These are phyloP conservation scores for Glycine latifolia DNA, from an alignment of 306 rosid species.

Conservation along the genomic window DNA sequence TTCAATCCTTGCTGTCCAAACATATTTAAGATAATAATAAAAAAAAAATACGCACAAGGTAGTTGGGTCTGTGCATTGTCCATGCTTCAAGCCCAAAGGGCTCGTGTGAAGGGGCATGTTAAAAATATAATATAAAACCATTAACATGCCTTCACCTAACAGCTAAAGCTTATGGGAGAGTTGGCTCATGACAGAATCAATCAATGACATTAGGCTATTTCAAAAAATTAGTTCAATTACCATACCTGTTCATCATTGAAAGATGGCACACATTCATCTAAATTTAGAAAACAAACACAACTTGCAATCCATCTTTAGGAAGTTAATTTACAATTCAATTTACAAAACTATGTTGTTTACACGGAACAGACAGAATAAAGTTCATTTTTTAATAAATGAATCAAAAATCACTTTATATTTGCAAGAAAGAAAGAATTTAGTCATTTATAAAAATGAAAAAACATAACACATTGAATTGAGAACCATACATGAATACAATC, in stretches of 20 bases:
- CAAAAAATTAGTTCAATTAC: not conserved
- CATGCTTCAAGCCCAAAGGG: not conserved
- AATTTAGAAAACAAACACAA: constrained; percentile 15
- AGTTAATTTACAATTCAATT: constrained; percentile 24
- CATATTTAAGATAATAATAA: not conserved
- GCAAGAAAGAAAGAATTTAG: not conserved
- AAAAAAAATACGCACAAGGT: not conserved
- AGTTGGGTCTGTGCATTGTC: not conserved
- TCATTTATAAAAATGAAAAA: constrained; percentile 8
- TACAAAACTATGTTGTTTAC: not conserved
- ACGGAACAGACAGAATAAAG: not conserved
- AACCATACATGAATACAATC: not conserved
- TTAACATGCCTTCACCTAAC: not conserved
- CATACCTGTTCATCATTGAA: not conserved
- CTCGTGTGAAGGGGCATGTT: not conserved
- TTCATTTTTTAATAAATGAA: constrained; percentile 1
- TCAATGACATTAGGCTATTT: constrained; percentile 4
- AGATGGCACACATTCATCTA: not conserved
- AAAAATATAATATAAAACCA: not conserved
- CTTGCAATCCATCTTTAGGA: constrained; percentile 7
- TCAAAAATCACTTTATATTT: constrained; percentile 12
- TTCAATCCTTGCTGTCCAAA: not conserved
- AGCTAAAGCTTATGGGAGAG: not conserved
- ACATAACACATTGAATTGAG: not conserved
- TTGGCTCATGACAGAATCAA: not conserved